These are phyloP conservation scores for Pachysandra terminalis DNA, from an alignment of 164 flowering plant species.

Conservation along the genomic window DNA sequence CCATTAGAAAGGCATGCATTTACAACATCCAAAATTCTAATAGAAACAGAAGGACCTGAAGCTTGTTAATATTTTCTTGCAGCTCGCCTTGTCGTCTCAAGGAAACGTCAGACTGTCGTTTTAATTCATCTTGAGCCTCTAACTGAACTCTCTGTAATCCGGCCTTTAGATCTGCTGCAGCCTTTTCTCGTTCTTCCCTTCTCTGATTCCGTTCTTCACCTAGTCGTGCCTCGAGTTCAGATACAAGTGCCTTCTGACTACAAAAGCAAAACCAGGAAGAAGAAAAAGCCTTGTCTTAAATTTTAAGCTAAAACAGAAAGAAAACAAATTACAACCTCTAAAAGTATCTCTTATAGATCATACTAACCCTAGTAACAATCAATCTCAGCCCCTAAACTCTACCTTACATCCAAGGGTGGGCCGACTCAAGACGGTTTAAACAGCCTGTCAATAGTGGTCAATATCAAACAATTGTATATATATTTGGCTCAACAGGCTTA, in stretches of 20 bases:
- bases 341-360: too few species aligned
- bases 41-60: constrained; percentile 51
- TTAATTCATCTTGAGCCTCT: constrained; percentile 80
- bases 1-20: background rate
- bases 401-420: too few species aligned
- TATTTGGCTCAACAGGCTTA: too few species aligned
- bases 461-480: too few species aligned
- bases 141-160: constrained; percentile 66
- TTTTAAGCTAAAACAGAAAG: too few species aligned
- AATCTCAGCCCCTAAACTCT: too few species aligned
- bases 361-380: too few species aligned
- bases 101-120: constrained; percentile 58
- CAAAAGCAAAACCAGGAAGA: constrained; percentile 17
- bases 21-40: background rate
- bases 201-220: constrained; percentile 84
- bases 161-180: constrained; percentile 60
- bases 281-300: background rate
- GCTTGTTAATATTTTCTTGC: constrained; percentile 82
- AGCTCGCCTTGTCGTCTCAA: constrained; percentile 65
- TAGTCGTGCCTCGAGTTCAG: constrained; percentile 69
- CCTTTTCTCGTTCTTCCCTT: constrained; percentile 84
- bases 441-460: too few species aligned
- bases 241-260: constrained; percentile 84
- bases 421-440: too few species aligned
- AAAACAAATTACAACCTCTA: too few species aligned